Conservation (phyloP, 148 eudicot species). For the Silene conica region DNA sequence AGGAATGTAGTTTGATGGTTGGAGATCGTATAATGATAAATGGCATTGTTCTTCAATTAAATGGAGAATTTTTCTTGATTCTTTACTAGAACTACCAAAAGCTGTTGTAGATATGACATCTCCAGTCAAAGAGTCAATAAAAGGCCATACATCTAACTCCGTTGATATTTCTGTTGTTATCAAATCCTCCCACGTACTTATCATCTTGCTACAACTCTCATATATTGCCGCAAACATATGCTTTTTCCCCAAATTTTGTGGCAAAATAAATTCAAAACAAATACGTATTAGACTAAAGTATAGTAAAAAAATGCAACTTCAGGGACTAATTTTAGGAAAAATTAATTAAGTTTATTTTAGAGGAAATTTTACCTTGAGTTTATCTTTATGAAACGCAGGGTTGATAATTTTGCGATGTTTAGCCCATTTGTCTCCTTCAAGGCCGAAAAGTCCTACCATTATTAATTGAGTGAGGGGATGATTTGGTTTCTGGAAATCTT, state of each 20-base stretch:
- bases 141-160: constrained; percentile 18
- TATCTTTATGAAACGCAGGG: no score
- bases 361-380: no score
- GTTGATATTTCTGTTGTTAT: background rate
- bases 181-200: constrained; percentile 10
- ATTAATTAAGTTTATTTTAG: no score
- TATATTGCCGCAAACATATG: constrained; percentile 3
- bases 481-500: constrained; percentile 14
- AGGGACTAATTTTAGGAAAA: no score
- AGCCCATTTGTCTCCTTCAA: constrained; percentile 14
- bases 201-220: constrained; percentile 16
- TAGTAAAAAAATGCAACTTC: no score
- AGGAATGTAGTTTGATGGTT: background rate
- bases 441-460: constrained; percentile 2
- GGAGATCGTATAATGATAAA: background rate
- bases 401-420: background rate
- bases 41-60: constrained; percentile 9
- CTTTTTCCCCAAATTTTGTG: background rate
- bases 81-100: constrained; percentile 16
- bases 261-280: no score
- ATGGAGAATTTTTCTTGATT: background rate
- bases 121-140: constrained; percentile 7
- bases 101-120: constrained; percentile 21
- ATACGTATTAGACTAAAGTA: no score
- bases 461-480: background rate